Base-by-base conservation (phyloP, 2,329 filamentous ascomycete species). In the Zasmidium citrigriseum region DNA sequence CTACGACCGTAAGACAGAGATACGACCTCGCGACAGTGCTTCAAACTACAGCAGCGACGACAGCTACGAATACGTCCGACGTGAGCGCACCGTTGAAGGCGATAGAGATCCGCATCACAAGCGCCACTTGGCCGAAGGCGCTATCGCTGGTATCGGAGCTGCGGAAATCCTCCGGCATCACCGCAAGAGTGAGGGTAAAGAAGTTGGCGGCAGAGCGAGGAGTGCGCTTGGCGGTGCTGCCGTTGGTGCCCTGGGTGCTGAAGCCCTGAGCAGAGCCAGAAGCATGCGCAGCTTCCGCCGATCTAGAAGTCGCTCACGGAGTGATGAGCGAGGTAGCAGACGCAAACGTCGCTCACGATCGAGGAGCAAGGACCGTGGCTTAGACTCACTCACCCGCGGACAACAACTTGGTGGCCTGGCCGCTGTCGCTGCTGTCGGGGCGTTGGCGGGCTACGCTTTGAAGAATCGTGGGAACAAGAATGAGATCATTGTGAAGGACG, bases 61-160 rank as follows among this genome's bases (percentile, higher is more conserved):
- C 61, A 85, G 85, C 66, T 81, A 83, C 67, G 82, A 86, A 55
- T 85, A 86, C 65, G 75, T 85, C 38, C 81, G 81, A 16, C 67
- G 68, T 41, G 70, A 74, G 80, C 82, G 78, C 18, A 60, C 44
- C 14, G 80, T 75, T 67, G 76, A 66, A 27, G 76, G 73, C 45
- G 72, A 73, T 22, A 56, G 61, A 29, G 55, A 64, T 12, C 78
- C 79, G 18, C 79, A 84, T 61, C 82, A 81, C 63, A 73, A 73
- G 52, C 82, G 83, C 27, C 83, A 87, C 67, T 72, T 88, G 46
- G 85, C 84, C n/a, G 85, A 85, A 66, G 86, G 85, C 48, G 83
- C 83, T 23, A 72, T 86, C 53, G 83, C 82, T 45, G 86, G 85
- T 47, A 76, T 84, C 46, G 86, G 83, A 61, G 85, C 84, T 44